phyloP scores from a whole-genome alignment of 805 yeast species.

The Metschnikowia gelsemii region DNA sequence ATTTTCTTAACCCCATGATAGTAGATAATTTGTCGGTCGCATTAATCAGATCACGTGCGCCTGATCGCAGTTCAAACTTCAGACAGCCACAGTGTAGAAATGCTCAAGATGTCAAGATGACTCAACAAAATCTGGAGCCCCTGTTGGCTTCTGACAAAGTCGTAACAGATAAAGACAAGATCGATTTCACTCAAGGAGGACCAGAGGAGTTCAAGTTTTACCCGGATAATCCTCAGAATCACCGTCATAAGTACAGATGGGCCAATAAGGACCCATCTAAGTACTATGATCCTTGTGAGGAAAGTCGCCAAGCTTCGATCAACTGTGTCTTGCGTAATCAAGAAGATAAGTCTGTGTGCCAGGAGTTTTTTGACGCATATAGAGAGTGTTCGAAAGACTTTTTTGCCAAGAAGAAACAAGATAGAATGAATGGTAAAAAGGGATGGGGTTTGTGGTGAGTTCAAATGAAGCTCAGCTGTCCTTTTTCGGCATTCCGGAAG shows the following conservation, averaged over 20 bases:
- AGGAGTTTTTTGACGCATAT: slow-evolving; percentile 87
- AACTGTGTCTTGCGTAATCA: slow-evolving; percentile 79
- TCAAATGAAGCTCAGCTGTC: background rate
- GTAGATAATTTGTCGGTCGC: background rate
- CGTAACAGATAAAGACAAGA: slow-evolving; percentile 38
- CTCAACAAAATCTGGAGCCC: background rate
- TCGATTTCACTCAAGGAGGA: slow-evolving; percentile 56
- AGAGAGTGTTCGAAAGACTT: slow-evolving; percentile 65
- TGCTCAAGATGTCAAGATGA: slow-evolving; percentile 6
- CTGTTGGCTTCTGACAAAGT: slow-evolving; percentile 26
- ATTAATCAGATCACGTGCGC: slow-evolving; percentile 1
- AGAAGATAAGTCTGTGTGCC: slow-evolving; percentile 60
- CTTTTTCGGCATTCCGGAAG: background rate
- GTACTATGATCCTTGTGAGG: slow-evolving; percentile 91
- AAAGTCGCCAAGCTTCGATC: slow-evolving; percentile 82
- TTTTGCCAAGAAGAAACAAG: slow-evolving; percentile 38
- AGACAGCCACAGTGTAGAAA: too few species aligned
- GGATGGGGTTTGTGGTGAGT: slow-evolving; percentile 45
- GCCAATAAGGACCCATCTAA: slow-evolving; percentile 75
- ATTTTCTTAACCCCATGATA: background rate
- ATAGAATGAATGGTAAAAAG: slow-evolving; percentile 36
- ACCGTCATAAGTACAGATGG: slow-evolving; percentile 66
- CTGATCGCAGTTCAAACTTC: too few species aligned
- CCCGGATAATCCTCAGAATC: slow-evolving; percentile 84
- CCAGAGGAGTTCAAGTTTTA: slow-evolving; percentile 61